Evolutionary conservation across 495 filamentous ascomycete species (phyloP), one percentile per base, ranked within the genome.

Genomic region (Trichoderma virens): DNA sequence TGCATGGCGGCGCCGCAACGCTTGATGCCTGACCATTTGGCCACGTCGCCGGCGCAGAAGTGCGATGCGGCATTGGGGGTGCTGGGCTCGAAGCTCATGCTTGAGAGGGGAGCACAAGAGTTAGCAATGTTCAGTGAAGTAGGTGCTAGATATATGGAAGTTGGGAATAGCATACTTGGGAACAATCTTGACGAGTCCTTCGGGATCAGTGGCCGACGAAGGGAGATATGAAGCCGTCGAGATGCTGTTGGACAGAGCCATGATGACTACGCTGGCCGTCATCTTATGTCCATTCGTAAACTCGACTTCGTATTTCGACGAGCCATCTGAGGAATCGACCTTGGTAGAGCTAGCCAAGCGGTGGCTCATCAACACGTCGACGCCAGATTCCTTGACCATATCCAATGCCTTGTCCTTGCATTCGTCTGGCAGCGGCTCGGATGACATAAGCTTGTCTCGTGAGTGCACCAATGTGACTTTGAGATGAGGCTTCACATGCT

Each of bases 391-490:
- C 7, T 70, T 69, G 1, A 88, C 73, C 0, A 88, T 67, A 7
- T 79, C 72, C 4, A 80, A 67, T 0, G 78, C 80, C 18, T 76
- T 75, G 31, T 84, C 78, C 61, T 85, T 85, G 70, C 87, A 83
- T n/a, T 86, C 84, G 65, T 82, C 81, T 0, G 88, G 86, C 9
- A 91, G 77, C 6, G 83, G 81, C 74, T 91, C 88, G 0, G 85
- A 81, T 0, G 86, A 89, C 4, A 91, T 78, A 3, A 90, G 78
- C 64, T 80, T 79, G 28, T 74, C 72, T 5, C 85, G 78, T 0
- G 88, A 90, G 71, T 91, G 88, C n/a, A 89, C 80, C 0, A 91
- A 76, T 0, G 83, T 88, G 25, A 91, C 80, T 39, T 80, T 78
- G 43, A 84, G 72, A 2, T 77, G 45, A 0, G 88, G 87, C n/a